Percentiles rank a stretch among this genome's conserved stretches.
These are phyloP conservation scores for Clonostachys chloroleuca DNA, from an alignment of 2,329 filamentous ascomycete genomes.

Conservation along the genomic window DNA sequence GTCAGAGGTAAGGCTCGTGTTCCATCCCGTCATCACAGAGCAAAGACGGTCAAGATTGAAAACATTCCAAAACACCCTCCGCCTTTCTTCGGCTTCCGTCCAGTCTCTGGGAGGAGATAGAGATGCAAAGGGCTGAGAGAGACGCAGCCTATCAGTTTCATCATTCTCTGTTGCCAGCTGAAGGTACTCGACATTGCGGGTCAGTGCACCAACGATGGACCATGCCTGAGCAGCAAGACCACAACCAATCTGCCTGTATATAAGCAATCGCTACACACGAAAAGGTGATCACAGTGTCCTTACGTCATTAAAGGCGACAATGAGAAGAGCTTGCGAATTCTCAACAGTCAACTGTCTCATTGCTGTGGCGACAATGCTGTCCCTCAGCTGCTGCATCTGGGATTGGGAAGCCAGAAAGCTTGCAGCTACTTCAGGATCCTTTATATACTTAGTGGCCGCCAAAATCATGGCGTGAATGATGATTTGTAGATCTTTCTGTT, in stretches of 20 bases:
- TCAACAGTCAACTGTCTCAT: conserved; percentile 26
- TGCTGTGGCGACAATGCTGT: conserved; percentile 17
- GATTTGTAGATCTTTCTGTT: conserved; percentile 17
- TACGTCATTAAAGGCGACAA: conserved; percentile 30
- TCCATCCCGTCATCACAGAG: conserved; percentile 18
- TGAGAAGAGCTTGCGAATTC: conserved; percentile 27
- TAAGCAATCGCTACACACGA: background rate
- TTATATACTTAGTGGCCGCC: conserved; percentile 15
- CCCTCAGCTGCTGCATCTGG: conserved; percentile 4
- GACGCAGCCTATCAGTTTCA: conserved; percentile 4
- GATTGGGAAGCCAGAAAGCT: conserved; percentile 1
- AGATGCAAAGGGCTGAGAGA: conserved; percentile 16
- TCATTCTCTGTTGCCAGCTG: conserved; percentile 17
- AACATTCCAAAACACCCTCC: conserved; percentile 24
- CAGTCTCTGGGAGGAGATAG: conserved; percentile 18
- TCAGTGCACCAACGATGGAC: conserved; percentile 20
- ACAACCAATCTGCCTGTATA: conserved; percentile 16
- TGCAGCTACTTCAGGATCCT: conserved; percentile 10
- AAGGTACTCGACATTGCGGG: conserved; percentile 20
- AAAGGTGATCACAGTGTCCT: background rate
- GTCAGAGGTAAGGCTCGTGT: conserved; percentile 21
- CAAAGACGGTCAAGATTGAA: conserved; percentile 20
- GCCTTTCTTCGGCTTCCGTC: conserved; percentile 22
- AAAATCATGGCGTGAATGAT: conserved; percentile 28
- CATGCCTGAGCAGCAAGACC: conserved; percentile 15